These are phyloP conservation scores for Curvularia spicifera DNA, from an alignment of 2,329 filamentous ascomycete genomes.

Conservation along the genomic window DNA sequence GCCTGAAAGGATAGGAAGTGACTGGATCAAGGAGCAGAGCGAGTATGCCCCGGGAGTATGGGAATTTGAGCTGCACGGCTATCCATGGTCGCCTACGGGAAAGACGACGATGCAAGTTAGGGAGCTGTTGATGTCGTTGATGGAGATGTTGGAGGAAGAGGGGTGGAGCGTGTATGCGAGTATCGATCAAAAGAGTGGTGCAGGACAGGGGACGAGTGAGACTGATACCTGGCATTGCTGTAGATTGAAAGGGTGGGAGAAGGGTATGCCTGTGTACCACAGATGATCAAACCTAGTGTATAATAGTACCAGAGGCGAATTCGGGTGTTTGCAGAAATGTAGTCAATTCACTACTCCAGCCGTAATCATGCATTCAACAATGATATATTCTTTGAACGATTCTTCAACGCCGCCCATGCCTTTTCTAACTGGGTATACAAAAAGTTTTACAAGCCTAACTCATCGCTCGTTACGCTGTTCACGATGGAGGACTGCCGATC, in stretches of 20 bases:
- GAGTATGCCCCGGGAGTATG: constrained; percentile 22
- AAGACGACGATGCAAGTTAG: constrained; percentile 48
- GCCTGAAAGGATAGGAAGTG: constrained; percentile 15
- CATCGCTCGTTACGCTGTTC: background rate
- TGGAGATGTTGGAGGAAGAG: constrained; percentile 35
- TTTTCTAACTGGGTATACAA: constrained; percentile 16
- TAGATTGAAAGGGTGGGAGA: constrained; percentile 28
- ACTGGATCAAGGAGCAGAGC: constrained; percentile 19
- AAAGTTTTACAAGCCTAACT: constrained; percentile 7
- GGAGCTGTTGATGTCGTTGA: constrained; percentile 44
- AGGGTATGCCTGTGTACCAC: constrained; percentile 29
- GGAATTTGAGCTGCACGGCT: constrained; percentile 47
- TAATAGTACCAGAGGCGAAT: background rate
- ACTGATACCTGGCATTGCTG: constrained; percentile 39
- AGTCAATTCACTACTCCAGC: background rate
- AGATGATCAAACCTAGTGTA: too few relatives aligned
- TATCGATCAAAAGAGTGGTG: constrained; percentile 42
- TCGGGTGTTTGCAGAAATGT: background rate
- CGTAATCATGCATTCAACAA: background rate
- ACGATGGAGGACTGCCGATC: constrained; percentile 55
- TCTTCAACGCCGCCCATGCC: constrained; percentile 15
- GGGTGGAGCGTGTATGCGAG: constrained; percentile 52
- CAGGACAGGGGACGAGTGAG: constrained; percentile 24
- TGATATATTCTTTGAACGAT: constrained; percentile 8
- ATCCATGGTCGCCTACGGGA: constrained; percentile 42